Conservation (phyloP, 495 filamentous ascomycete genomes). For the Parathielavia hyrcaniae region DNA sequence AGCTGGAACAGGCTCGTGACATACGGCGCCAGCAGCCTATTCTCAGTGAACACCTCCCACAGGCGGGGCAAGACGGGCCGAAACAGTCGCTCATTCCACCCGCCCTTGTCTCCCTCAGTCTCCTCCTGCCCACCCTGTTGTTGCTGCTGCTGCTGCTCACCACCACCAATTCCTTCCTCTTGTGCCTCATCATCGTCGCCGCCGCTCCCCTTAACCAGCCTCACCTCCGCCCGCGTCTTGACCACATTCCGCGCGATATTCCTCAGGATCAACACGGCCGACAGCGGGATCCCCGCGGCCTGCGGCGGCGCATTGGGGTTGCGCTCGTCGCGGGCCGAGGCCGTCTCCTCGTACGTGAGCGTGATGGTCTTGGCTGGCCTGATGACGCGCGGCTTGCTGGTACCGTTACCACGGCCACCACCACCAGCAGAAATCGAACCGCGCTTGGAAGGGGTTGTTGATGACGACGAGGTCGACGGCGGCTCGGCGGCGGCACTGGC, state of each 20-base stretch:
- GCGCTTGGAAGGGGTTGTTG: constrained; percentile 14
- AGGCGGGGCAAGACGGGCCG: constrained; percentile 44
- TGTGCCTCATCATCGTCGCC: constrained; percentile 15
- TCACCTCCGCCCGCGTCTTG: constrained; percentile 50
- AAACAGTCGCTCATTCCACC: constrained; percentile 49
- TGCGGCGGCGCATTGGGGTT: constrained; percentile 50
- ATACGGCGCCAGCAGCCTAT: constrained; percentile 40
- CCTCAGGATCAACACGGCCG: constrained; percentile 75
- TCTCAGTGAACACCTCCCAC: constrained; percentile 51
- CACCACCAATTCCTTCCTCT: constrained; percentile 19
- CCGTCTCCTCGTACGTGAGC: constrained; percentile 57
- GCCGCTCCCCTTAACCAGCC: constrained; percentile 42
- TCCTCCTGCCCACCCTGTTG: constrained; percentile 38
- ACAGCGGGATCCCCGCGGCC: constrained; percentile 77
- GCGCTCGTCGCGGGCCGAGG: constrained; percentile 62
- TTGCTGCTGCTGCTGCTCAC: neutral
- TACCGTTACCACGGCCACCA: constrained; percentile 5
- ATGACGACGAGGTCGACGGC: neutral
- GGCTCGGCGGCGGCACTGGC: neutral
- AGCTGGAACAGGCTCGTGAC: constrained; percentile 28
- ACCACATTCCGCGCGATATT: constrained; percentile 78
- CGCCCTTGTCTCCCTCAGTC: constrained; percentile 21
- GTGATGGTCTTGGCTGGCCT: constrained; percentile 50
- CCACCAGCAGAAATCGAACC: neutral
- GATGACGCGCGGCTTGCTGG: constrained; percentile 42